A percentile compares a stretch with the other conserved stretches of the same genome.
phyloP scores from a whole-genome alignment of 345 rosid genomes.

The Citrus medica region DNA sequence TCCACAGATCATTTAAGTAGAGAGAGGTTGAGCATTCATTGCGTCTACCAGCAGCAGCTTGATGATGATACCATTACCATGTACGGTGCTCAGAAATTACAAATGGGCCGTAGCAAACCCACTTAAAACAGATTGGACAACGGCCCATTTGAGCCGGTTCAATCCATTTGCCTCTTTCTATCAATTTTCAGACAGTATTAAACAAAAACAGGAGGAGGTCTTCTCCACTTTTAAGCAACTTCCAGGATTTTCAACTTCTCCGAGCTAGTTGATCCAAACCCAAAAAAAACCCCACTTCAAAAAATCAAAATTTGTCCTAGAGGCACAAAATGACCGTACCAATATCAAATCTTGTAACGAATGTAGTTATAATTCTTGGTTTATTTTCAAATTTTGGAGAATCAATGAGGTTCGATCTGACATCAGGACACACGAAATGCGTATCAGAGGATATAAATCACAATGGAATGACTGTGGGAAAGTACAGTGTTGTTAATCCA shows the following conservation, averaged over 20 bases:
- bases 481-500: conserved; percentile 54
- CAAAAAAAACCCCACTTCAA: background rate
- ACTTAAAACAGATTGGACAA: background rate
- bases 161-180: background rate
- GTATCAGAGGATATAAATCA: conserved; percentile 74
- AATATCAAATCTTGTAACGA: conserved; percentile 9
- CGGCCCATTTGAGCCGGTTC: background rate
- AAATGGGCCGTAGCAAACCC: background rate
- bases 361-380: conserved; percentile 17
- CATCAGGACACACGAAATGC: conserved; percentile 64
- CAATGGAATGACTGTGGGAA: conserved; percentile 62
- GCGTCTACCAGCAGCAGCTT: no score
- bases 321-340: conserved; percentile 8
- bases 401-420: conserved; percentile 60
- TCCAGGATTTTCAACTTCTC: background rate
- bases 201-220: background rate
- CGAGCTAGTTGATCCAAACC: background rate
- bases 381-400: conserved; percentile 27
- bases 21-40: no score
- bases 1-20: no score
- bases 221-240: background rate
- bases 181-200: background rate
- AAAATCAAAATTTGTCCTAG: background rate
- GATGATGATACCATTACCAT: no score
- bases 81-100: no score